Evolutionary conservation across 768 basidiomycete species (phyloP), one percentile per base, ranked within the genome.

Genomic region (Termitomyces sp.): DNA sequence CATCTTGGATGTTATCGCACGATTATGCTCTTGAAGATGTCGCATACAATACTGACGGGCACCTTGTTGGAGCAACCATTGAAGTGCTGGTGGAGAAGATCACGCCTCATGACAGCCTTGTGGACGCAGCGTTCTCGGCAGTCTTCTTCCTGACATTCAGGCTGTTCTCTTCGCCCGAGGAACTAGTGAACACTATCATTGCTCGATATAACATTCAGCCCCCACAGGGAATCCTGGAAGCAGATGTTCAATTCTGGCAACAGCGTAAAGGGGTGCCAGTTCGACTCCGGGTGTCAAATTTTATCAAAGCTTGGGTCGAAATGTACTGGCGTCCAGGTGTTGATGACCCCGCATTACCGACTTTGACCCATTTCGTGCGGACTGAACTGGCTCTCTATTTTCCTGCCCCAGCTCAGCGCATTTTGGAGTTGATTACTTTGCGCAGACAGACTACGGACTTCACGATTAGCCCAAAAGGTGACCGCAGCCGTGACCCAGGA

Each of bases 141-240:
- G 88, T 94, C 31, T 98, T 99, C 77, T 95, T 95, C 79, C 78
- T 95, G 65, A 98, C 95, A 0, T 99, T 98, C 79, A 85, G 96
- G 31, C 74, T 98, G 55, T 98, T 97, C 73, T 84, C 90, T 2
- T 82, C 88, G 0, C 90, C 97, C 2, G 53, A 73, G 7, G 86
- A 90, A 50, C 81, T 99, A 28, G 81, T 92, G 9, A 83, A 87
- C 22, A 81, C 87, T 0, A 75, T 98, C 60, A 87, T 95, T 60
- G 71, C 78, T 39, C 88, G 97, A 20, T 98, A 93, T 71, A 90
- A 95, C 65, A 76, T 95, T 46, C 74, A 83, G 39, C 87, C 90
- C 5, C 86, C 90, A 1, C 63, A 70, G 4, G 75, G 77, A 31
- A 70, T 86, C 37, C 76, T 83, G 4, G 77, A 80, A 36, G 84